Base-by-base conservation (phyloP, 176 grass and related monocot species). In the Cenchrus fungigraminus region DNA sequence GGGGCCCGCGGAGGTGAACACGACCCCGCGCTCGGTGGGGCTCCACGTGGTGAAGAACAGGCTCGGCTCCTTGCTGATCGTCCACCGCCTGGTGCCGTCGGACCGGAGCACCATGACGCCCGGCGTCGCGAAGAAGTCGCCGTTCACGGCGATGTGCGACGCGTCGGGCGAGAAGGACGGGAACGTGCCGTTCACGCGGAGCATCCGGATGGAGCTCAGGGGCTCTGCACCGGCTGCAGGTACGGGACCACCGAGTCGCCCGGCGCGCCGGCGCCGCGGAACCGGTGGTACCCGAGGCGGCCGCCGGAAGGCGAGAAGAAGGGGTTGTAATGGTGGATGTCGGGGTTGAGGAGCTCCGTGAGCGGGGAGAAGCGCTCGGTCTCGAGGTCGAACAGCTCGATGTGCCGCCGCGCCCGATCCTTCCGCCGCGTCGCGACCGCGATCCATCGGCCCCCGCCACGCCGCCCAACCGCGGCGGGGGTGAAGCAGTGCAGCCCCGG, bases 311-410 rank as follows among this genome's bases (percentile, higher is more conserved):
- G 62, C 6, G 96, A 95, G 85, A 98, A 95, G 81, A 98, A 98
- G 2, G 96, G 96, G 78, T 95, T 98, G 83, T 98, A 98, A 52
- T 95, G 93, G 85, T 98, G 93, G 51, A 98, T 37, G 70, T 75
- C 84, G 58, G 91, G 91, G 73, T 78, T 95, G 64, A 93, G 62
- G 6, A 84, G 79, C 74, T 95, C 91, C 3, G 93, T 95, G 0
- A 98, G 50, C 0, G 86, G 59, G 40, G 57, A 57, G 87, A 98
- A 98, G 5, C 65, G 64, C 69, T 87, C 83, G 4, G 89, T 74
- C 52, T 98, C 85, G 19, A 98, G 87, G 84, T 98, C 93, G 81
- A 93, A 98, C 29, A 98, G 61, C 78, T 98, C 96, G 28, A 98
- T 67, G 57, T 98, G 93, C 29, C 96, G 93, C 46, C 89, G 80